A percentile compares a stretch with the other conserved stretches of the same genome.
phyloP scores from a whole-genome alignment of 257 asterid species.

The Primulina huaijiensis region DNA sequence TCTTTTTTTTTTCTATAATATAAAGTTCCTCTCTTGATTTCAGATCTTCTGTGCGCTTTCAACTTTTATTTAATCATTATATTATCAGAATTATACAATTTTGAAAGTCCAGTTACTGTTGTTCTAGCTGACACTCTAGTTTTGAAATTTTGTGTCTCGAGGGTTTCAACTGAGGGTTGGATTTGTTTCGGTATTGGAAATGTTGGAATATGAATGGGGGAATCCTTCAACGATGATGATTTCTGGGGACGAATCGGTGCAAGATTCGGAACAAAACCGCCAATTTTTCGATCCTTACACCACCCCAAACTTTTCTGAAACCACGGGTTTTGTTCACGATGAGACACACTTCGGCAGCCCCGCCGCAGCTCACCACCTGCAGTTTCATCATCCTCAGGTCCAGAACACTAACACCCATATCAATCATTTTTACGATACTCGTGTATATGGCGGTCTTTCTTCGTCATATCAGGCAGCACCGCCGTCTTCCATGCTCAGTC shows the following conservation, averaged over 20 bases:
- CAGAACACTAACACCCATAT: constrained; percentile 32
- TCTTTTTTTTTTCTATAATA: constrained; percentile 25
- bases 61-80: constrained; percentile 11
- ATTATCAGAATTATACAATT: no score
- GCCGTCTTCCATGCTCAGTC: constrained; percentile 46
- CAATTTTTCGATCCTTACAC: constrained; percentile 12
- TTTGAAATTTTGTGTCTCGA: constrained; percentile 10
- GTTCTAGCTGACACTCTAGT: constrained; percentile 12
- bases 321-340: constrained; percentile 35
- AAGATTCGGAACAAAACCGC: constrained; percentile 44
- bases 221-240: constrained; percentile 69
- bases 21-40: constrained; percentile 37
- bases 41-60: constrained; percentile 29
- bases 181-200: not conserved
- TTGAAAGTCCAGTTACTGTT: not conserved
- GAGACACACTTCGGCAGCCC: constrained; percentile 42
- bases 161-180: constrained; percentile 2
- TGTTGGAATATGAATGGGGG: constrained; percentile 96
- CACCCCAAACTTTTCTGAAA: constrained; percentile 6
- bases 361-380: constrained; percentile 28
- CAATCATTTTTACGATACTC: constrained; percentile 44
- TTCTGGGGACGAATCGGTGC: constrained; percentile 50
- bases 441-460: constrained; percentile 39
- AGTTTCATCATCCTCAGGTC: constrained; percentile 32
- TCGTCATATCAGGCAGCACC: constrained; percentile 29